These are phyloP conservation scores for Coprinopsis sp. DNA, from an alignment of 768 basidiomycete genomes.

Conservation along the genomic window DNA sequence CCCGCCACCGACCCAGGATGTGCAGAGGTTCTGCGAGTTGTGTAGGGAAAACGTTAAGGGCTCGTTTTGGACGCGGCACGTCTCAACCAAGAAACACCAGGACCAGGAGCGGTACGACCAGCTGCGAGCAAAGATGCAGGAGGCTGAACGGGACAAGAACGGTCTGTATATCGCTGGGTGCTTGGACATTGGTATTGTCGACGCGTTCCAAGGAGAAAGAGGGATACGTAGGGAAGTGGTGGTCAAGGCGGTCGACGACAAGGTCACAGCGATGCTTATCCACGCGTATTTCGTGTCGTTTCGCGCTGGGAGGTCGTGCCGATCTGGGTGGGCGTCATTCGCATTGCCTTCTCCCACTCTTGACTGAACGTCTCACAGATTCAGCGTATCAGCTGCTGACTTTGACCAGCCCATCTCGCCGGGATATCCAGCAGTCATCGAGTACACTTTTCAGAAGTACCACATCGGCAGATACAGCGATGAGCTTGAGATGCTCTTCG, in stretches of 20 bases:
- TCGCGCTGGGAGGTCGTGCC: neutral
- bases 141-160: conserved; percentile 51
- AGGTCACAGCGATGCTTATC: conserved; percentile 12
- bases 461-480: conserved; percentile 47
- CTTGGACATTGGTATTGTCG: conserved; percentile 49
- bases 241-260: conserved; percentile 19
- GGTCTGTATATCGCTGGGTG: conserved; percentile 40
- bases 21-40: too few relatives aligned
- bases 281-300: too few relatives aligned
- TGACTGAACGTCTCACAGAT: conserved; percentile 18
- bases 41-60: too few relatives aligned
- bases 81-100: neutral
- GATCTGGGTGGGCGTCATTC: neutral
- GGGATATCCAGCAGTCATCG: conserved; percentile 22
- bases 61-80: neutral
- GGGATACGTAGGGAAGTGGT: conserved; percentile 23
- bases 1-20: too few relatives aligned
- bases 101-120: conserved; percentile 18
- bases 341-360: conserved; percentile 25
- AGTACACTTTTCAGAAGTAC: conserved; percentile 27
- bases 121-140: conserved; percentile 34
- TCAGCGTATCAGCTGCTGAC: neutral
- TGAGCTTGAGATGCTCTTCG: conserved; percentile 48
- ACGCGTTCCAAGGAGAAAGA: conserved; percentile 23
- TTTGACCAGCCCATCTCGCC: conserved; percentile 20